Evolutionary conservation across 345 rosid genomes (phyloP).

Genomic region (Arabis alpina): DNA sequence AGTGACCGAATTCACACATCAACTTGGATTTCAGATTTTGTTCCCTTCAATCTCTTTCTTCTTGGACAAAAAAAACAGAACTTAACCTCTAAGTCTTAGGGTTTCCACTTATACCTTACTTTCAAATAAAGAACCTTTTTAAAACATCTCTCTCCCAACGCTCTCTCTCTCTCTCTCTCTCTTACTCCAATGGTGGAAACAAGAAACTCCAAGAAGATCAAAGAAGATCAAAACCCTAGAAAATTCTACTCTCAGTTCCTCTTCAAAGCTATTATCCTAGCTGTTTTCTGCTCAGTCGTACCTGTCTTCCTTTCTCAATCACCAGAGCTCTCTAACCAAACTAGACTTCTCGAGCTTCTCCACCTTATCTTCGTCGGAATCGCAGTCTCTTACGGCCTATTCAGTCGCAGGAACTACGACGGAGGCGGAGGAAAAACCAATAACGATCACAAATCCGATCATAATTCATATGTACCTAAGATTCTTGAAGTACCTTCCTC

Average conservation of each 20-base stretch:
- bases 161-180: not conserved
- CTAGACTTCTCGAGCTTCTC: conserved; percentile 77
- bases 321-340: conserved; percentile 83
- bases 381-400: conserved; percentile 97
- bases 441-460: conserved; percentile 30
- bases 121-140: conserved; percentile 33
- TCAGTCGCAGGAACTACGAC: conserved; percentile 69
- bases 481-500: conserved; percentile 80
- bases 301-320: conserved; percentile 81
- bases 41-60: conserved; percentile 33
- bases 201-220: conserved; percentile 45
- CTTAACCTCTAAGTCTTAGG: conserved; percentile 54
- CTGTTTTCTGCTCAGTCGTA: conserved; percentile 51
- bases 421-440: conserved; percentile 45
- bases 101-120: conserved; percentile 35
- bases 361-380: conserved; percentile 92
- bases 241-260: conserved; percentile 63
- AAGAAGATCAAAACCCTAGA: conserved; percentile 50
- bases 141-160: conserved; percentile 16
- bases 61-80: conserved; percentile 5
- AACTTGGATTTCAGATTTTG: conserved; percentile 43
- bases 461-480: conserved; percentile 60
- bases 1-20: conserved; percentile 25
- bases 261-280: conserved; percentile 62
- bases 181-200: conserved; percentile 67